Conservation (phyloP, 2,329 filamentous ascomycete genomes). For the Dactylellina sp. region DNA sequence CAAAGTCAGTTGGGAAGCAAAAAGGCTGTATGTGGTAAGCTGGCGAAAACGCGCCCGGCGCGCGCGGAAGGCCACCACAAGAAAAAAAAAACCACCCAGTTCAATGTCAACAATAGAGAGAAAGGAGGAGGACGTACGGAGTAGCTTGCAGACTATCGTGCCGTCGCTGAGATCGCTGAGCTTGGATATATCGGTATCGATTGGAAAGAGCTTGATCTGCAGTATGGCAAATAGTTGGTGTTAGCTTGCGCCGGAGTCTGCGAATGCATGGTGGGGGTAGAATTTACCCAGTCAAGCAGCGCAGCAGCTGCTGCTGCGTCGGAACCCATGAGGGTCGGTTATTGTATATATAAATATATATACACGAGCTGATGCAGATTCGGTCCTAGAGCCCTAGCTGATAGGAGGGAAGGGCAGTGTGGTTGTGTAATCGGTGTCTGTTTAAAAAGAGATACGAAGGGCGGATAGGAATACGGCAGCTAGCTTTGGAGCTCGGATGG, state of each 20-base stretch:
- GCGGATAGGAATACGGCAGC: neutral
- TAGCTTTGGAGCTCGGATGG: constrained; percentile 19
- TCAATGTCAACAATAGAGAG: neutral
- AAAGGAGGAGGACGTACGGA: constrained; percentile 56
- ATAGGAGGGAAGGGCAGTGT: constrained; percentile 9
- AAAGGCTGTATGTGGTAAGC: constrained; percentile 5
- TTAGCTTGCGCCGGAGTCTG: constrained; percentile 2
- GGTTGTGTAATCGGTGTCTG: constrained; percentile 1
- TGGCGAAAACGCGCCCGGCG: constrained; percentile 23
- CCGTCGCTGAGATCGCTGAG: constrained; percentile 60
- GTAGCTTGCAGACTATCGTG: constrained; percentile 60
- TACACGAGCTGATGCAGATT: neutral
- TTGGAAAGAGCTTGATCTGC: constrained; percentile 61
- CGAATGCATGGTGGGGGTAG: constrained; percentile 4
- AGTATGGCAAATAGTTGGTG: neutral
- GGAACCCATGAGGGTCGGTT: constrained; percentile 48
- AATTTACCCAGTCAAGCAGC: constrained; percentile 60
- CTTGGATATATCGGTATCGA: constrained; percentile 60
- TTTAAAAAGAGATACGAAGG: neutral
- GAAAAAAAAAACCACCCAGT: neutral
- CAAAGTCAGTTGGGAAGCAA: neutral
- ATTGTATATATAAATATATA: constrained; percentile 1
- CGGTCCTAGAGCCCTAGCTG: neutral
- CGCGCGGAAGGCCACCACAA: neutral
- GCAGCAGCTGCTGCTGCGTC: constrained; percentile 59